Evolutionary conservation across 2,329 filamentous ascomycete species (phyloP), one percentile per base, ranked within the genome.

Genomic region (Fusarium albosuccineum): DNA sequence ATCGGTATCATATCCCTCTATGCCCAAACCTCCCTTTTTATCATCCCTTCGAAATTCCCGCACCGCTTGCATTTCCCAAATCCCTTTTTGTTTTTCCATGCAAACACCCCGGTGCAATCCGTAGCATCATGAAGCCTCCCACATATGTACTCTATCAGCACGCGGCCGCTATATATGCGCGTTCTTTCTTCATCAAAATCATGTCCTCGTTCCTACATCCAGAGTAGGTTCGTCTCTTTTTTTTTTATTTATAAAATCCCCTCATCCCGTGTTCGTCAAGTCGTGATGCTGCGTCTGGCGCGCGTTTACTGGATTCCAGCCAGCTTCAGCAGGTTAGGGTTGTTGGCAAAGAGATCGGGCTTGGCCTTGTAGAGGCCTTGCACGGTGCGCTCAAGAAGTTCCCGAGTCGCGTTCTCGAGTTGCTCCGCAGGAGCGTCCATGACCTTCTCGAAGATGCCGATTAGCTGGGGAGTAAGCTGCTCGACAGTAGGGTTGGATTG

Each of bases 391-490:
- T 87, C 82, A 44, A 95, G 83, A 73, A 91, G 83, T 66, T 83
- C 81, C 61, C 91, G 87, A 9, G 90, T 93, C 80, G 91, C 89
- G 9, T 87, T 84, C 73, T 91, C 90, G 41, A 96, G 84, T 82
- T 96, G 92, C 62, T 92, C 91, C 78, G 91, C 86, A 2, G 92
- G 91, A 48, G 88, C 85, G 60, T 85, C 82, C 57, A 95, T 84
- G 16, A 94, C 92, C 74, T 91, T 85, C 75, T 92, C 87, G 70
- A 96, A 92, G 61, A 94, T 80, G 11, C 87, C 85, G 68, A 93
- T 81, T 59, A 96, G 83, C 75, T 88, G 85, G 37, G 88, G 85
- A 5, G 92, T 94, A 46, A 93, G 84, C 72, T 87, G 83, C 78
- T 90, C 87, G 46, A 94, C 86, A 2, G 89, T 91, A 11, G 86